Evolutionary conservation across 805 yeast genomes (phyloP), one percentile per base, ranked within the genome.

Genomic region (Yamadazyma philogaea): DNA sequence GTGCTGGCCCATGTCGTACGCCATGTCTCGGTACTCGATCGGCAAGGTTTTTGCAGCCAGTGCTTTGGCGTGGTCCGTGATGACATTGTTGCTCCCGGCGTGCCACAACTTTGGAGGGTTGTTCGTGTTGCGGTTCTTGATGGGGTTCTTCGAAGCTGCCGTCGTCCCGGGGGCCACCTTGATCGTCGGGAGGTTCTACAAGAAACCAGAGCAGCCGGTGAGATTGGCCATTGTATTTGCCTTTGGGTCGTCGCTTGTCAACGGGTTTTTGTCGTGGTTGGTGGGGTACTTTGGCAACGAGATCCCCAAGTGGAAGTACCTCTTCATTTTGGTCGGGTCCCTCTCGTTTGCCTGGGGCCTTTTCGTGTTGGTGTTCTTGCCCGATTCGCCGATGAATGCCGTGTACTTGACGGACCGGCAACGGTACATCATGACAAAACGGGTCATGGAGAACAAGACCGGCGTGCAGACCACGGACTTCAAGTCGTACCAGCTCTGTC

Each of bases 121-220:
- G 11, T 40, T 54, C 16, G 53, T 39, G 7, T 28, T 53, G n/a
- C 42, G 59, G 30, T 46, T 55, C 31, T 22, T 55, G 2, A 44
- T 52, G 54, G 61, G 68, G 17, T 34, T 67, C 8, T 50, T 57
- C 39, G 74, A 69, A 51, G 45, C 53, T 30, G 53, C 50, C 30
- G 48, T 51, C 42, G 55, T 51, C 8, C 57, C 59, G 6, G 53
- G 51, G 14, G 43, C 44, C 24, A 48, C 52, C 30, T 32, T 55
- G n/a, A 37, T 47, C 32, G 26, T 45, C 24, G 44, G 49, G 6
- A 38, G 51, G 27, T 55, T 50, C 31, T 55, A 55, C 38, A 18
- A 35, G 15, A 53, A 51, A 30, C 39, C 39, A 15, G 55, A 55
- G 42, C 54, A 48, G 40, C 51, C 48, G 1, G 45, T 48, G 26